phyloP scores from a whole-genome alignment of 441 rosid genomes.

The Theobroma grandiflorum region DNA sequence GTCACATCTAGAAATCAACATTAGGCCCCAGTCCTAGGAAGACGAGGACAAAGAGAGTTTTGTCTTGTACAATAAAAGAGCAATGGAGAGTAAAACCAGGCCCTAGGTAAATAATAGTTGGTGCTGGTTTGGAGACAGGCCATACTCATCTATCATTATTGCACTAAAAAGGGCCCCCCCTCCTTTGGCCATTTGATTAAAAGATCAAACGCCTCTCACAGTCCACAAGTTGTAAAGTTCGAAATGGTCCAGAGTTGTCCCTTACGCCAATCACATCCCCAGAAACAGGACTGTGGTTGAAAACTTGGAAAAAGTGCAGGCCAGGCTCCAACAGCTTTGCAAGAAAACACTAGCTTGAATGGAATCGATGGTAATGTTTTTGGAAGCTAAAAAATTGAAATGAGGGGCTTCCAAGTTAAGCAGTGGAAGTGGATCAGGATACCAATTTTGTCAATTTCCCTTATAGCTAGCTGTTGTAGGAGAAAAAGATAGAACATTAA shows the following conservation, averaged over 20 bases:
- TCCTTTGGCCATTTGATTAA: neutral
- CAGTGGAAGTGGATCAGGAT: neutral
- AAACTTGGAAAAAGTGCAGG: neutral
- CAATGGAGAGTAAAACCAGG: neutral
- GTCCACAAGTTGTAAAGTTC: neutral
- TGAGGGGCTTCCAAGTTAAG: neutral
- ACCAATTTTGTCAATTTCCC: neutral
- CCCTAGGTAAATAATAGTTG: neutral
- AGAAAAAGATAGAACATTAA: neutral
- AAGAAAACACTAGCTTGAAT: neutral
- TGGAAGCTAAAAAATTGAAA: constrained; percentile 3
- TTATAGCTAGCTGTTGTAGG: neutral
- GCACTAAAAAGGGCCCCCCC: neutral
- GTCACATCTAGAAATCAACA: neutral
- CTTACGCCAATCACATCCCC: neutral
- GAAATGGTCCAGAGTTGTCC: neutral
- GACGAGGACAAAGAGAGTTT: neutral
- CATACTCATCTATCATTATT: neutral
- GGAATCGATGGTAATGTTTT: constrained; percentile 1
- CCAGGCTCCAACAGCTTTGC: neutral
- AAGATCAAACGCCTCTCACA: neutral
- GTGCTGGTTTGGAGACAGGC: neutral
- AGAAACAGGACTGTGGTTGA: neutral
- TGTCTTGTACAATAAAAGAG: constrained; percentile 5
- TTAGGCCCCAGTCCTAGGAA: neutral